A percentile compares a stretch with the other conserved stretches of the same genome.
phyloP scores from a whole-genome alignment of 1,284 basidiomycete species.

The Flammula alnicola region DNA sequence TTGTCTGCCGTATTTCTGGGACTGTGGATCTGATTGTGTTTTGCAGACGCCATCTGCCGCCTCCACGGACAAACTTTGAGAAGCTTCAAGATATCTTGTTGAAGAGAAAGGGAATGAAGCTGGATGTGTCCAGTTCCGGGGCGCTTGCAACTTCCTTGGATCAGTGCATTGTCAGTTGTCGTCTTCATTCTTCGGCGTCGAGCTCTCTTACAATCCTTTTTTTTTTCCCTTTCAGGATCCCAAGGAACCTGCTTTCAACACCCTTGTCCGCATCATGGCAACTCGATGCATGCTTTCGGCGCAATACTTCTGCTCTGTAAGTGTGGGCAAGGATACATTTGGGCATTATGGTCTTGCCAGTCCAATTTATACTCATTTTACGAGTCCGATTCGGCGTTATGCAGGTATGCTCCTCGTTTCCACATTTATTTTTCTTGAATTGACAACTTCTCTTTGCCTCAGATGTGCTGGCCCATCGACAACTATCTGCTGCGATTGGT shows the following conservation, averaged over 20 bases:
- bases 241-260: conserved; percentile 90
- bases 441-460: conserved; percentile 15
- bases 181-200: background rate
- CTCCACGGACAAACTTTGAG: conserved; percentile 94
- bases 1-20: background rate
- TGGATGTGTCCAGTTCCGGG: conserved; percentile 93
- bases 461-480: conserved; percentile 95
- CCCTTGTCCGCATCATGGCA: conserved; percentile 98
- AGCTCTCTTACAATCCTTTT: background rate
- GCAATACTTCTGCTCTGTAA: conserved; percentile 97
- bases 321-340: conserved; percentile 91
- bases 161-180: conserved; percentile 75
- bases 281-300: conserved; percentile 98
- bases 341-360: conserved; percentile 97
- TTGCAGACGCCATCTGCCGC: conserved; percentile 87
- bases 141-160: conserved; percentile 93
- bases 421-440: conserved; percentile 26
- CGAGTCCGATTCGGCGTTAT: conserved; percentile 91
- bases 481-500: conserved; percentile 90
- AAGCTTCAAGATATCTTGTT: conserved; percentile 91
- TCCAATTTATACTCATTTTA: conserved; percentile 98
- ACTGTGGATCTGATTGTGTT: conserved; percentile 10
- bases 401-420: conserved; percentile 69
- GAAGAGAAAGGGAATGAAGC: conserved; percentile 84
- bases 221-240: conserved; percentile 61